A percentile compares a stretch with the other conserved stretches of the same genome.
Evolutionary conservation across 768 basidiomycete species (phyloP).

Genomic region (Hysterangium stoloniferum): DNA sequence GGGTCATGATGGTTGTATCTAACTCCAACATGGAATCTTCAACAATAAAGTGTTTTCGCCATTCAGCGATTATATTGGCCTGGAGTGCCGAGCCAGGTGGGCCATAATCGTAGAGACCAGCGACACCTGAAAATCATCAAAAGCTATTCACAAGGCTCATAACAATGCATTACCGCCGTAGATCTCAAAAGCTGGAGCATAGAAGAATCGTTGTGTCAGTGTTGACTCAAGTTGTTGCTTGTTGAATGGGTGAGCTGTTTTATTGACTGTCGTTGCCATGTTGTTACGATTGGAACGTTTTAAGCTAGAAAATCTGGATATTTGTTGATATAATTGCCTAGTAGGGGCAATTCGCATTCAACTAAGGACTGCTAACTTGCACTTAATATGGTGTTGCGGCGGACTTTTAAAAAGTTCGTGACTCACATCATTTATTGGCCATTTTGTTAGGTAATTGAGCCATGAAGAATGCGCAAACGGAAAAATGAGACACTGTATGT

Average conservation of each 20-base stretch:
- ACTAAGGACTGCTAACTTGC: no score
- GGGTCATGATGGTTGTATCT: slow-evolving; percentile 97
- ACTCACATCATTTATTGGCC: no score
- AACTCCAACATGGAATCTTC: slow-evolving; percentile 98
- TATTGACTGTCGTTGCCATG: slow-evolving; percentile 48
- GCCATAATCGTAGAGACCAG: slow-evolving; percentile 96
- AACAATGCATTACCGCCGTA: slow-evolving; percentile 67
- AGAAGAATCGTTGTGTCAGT: slow-evolving; percentile 90
- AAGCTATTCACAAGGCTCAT: no score
- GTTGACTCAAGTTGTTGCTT: slow-evolving; percentile 78
- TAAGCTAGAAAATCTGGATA: not conserved
- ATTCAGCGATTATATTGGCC: slow-evolving; percentile 93
- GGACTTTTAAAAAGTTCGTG: no score
- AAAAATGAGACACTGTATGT: no score
- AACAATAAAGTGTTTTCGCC: slow-evolving; percentile 97
- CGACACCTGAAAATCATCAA: slow-evolving; percentile 61
- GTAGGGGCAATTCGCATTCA: not conserved
- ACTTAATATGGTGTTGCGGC: no score
- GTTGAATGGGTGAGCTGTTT: slow-evolving; percentile 80
- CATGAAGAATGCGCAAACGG: no score
- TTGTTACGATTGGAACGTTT: not conserved
- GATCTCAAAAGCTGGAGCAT: slow-evolving; percentile 97
- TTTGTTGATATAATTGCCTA: not conserved
- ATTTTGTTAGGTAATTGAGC: no score
- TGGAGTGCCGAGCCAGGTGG: slow-evolving; percentile 94